Evolutionary conservation across 768 basidiomycete species (phyloP).

Genomic region (Boletus rex-veris): DNA sequence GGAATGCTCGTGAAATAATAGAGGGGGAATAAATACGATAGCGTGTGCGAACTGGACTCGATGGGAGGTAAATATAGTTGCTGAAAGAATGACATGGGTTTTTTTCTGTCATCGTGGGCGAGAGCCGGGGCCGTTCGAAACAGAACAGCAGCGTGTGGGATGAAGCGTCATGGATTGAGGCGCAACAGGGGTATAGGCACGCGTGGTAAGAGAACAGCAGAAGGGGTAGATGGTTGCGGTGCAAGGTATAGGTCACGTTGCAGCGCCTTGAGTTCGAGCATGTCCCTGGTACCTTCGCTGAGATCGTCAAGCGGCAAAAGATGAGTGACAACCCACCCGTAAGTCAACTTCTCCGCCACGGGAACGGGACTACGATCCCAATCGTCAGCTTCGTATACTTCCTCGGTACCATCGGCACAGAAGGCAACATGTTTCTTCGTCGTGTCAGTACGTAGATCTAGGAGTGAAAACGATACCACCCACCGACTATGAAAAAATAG

Average conservation of each 20-base stretch:
- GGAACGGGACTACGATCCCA: slow-evolving; percentile 78
- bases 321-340: slow-evolving; percentile 50
- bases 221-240: slow-evolving; percentile 43
- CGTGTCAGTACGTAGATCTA: not conserved
- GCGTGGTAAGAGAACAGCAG: slow-evolving; percentile 42
- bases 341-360: slow-evolving; percentile 57
- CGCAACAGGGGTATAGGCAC: slow-evolving; percentile 68
- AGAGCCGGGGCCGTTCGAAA: too few relatives aligned
- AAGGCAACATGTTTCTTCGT: slow-evolving; percentile 60
- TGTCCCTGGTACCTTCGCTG: slow-evolving; percentile 39
- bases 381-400: slow-evolving; percentile 66
- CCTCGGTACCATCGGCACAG: slow-evolving; percentile 48
- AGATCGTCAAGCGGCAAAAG: not conserved
- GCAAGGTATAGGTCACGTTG: slow-evolving; percentile 61
- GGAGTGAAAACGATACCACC: not conserved
- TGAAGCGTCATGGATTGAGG: slow-evolving; percentile 35
- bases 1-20: too few relatives aligned
- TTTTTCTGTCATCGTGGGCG: too few relatives aligned
- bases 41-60: too few relatives aligned
- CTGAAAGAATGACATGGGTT: too few relatives aligned
- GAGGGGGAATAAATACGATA: too few relatives aligned
- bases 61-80: too few relatives aligned
- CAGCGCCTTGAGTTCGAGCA: slow-evolving; percentile 68
- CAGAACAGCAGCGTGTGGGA: too few relatives aligned
- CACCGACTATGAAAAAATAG: slow-evolving; percentile 9